Evolutionary conservation across 2,329 filamentous ascomycete species (phyloP), one percentile per base, ranked within the genome.

Genomic region (Aspergillus hiratsukae): DNA sequence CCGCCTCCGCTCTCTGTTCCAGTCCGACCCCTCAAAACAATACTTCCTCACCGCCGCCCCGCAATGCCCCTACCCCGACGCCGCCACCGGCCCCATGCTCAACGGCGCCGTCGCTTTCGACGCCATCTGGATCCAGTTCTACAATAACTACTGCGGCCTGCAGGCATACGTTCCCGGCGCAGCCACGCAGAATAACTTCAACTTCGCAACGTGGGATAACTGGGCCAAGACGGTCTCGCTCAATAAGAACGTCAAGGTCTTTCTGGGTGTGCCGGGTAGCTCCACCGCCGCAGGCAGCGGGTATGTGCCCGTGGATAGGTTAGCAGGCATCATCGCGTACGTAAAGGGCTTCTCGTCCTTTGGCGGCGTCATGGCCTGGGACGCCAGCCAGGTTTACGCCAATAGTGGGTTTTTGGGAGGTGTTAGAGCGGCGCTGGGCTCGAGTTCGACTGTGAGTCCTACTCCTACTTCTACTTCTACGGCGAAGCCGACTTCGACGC

Each of bases 291-390:
- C 82, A 2, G 82, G 83, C 3, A 75, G 74, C 3, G 85, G 86
- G 2, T 89, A 87, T 66, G 66, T 79, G 8, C 64, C 72, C 6
- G 78, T 78, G 2, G 62, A 64, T n/a, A 69, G 76, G 27, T 75
- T 88, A 41, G 71, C 67, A 19, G 65, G 73, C 4, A 76, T 85
- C 35, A 78, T 88, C 59, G 55, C 76, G 37, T 87, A 83, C 64
- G 76, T 73, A 45, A 80, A 80, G 71, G 67, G 72, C 43, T 88
- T 81, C 65, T 69, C 74, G 3, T 86, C 80, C 69, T 88, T 88
- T 63, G 86, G 85, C 5, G 86, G 86, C 28, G 79, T 86, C 28
- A 87, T 88, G 86, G 77, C 87, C 74, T 88, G 85, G 86, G 86
- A 89, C 69, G 82, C 82, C 70, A 82, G 77, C 29, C 84, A 87